Evolutionary conservation across 495 filamentous ascomycete genomes (phyloP).

Genomic region (Astrothelium macrocarpum): DNA sequence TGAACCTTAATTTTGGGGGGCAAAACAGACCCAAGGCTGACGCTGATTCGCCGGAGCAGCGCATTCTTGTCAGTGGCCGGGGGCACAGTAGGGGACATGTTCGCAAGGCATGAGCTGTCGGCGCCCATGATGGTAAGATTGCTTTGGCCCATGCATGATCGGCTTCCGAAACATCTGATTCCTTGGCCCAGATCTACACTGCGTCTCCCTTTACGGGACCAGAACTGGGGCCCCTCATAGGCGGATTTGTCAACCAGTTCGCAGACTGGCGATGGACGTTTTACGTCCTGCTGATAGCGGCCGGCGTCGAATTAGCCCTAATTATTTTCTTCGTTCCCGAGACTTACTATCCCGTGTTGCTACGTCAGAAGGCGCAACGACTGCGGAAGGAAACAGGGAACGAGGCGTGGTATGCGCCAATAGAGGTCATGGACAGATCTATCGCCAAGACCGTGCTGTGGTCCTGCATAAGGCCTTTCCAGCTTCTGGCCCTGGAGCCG

Average conservation of each 20-base stretch:
- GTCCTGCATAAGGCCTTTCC: slow-evolving; percentile 69
- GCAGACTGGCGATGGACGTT: slow-evolving; percentile 84
- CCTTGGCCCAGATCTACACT: slow-evolving; percentile 48
- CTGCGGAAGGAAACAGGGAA: slow-evolving; percentile 72
- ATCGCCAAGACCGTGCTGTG: slow-evolving; percentile 58
- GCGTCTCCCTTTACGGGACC: slow-evolving; percentile 49
- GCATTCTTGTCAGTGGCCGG: slow-evolving; percentile 87
- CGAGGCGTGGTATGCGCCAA: slow-evolving; percentile 63
- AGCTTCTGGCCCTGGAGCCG: slow-evolving; percentile 73
- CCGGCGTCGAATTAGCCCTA: slow-evolving; percentile 47
- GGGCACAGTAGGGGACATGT: slow-evolving; percentile 86
- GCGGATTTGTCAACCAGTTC: slow-evolving; percentile 70
- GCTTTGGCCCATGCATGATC: not conserved
- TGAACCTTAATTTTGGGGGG: slow-evolving; percentile 19
- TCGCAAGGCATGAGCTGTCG: slow-evolving; percentile 61
- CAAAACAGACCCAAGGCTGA: not conserved
- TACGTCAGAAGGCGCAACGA: slow-evolving; percentile 62
- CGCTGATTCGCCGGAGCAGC: slow-evolving; percentile 17
- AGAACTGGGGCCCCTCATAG: slow-evolving; percentile 48
- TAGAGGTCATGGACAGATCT: slow-evolving; percentile 67
- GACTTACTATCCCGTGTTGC: slow-evolving; percentile 73
- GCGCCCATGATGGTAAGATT: slow-evolving; percentile 56
- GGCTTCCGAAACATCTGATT: slow-evolving; percentile 10
- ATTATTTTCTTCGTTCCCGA: slow-evolving; percentile 75
- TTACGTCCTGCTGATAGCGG: slow-evolving; percentile 80